Evolutionary conservation across 768 basidiomycete species (phyloP).

Genomic region (Mycena leptocephala): DNA sequence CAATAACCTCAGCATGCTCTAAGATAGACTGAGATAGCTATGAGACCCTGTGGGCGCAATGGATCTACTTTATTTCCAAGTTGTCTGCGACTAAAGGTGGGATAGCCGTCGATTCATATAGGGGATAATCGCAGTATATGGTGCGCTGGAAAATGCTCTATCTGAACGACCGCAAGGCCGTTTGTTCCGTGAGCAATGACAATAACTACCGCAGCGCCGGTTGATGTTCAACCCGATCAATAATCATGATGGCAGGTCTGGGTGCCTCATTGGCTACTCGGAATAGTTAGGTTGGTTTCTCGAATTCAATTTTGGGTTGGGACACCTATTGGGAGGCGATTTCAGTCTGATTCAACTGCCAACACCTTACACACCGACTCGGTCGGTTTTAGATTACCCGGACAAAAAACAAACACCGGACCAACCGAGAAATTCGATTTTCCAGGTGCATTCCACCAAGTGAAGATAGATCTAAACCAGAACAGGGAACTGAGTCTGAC

Average conservation of each 20-base stretch:
- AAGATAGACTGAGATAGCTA: neutral
- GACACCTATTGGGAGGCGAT: neutral
- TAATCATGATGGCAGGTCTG: neutral
- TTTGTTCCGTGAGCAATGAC: constrained; percentile 6
- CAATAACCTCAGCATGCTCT: neutral
- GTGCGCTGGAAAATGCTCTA: neutral
- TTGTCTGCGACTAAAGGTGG: neutral
- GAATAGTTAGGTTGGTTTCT: neutral
- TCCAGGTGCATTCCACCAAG: neutral
- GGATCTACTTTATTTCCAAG: neutral
- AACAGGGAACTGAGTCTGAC: neutral
- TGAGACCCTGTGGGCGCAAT: neutral
- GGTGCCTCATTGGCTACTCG: neutral
- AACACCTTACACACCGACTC: neutral
- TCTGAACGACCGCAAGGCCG: neutral
- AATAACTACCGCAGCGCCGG: neutral
- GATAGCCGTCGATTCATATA: neutral
- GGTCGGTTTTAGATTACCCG: neutral
- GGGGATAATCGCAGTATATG: neutral
- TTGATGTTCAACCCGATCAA: neutral
- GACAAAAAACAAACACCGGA: no score
- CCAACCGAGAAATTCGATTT: no score
- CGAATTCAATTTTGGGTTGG: constrained; percentile 1
- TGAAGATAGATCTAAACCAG: constrained; percentile 1
- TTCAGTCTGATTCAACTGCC: neutral